Percentiles rank a stretch among this genome's conserved stretches.
These are phyloP conservation scores for Immersiporthe knoxdaviesiana DNA, from an alignment of 2,329 filamentous ascomycete genomes.

Conservation along the genomic window DNA sequence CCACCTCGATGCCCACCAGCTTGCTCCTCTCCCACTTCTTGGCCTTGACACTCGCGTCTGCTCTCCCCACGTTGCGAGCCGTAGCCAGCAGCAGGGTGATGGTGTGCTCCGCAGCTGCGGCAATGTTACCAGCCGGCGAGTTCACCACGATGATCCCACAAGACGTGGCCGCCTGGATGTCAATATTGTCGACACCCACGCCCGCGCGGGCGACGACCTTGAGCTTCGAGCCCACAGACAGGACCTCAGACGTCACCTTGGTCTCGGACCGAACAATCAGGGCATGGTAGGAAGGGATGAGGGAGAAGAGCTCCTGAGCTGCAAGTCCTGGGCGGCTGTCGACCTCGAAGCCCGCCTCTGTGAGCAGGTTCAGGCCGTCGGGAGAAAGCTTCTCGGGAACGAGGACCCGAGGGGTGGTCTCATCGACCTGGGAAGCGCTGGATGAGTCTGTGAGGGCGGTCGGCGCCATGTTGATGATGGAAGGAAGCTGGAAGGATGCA, in stretches of 20 bases:
- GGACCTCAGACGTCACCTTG: constrained; percentile 71
- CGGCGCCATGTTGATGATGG: constrained; percentile 33
- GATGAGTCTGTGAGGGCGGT: constrained; percentile 34
- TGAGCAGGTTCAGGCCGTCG: constrained; percentile 74
- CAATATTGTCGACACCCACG: constrained; percentile 82
- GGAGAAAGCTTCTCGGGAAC: constrained; percentile 80
- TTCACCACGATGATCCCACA: constrained; percentile 81
- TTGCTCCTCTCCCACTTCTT: constrained; percentile 76
- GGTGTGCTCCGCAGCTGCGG: constrained; percentile 79
- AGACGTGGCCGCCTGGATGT: constrained; percentile 72
- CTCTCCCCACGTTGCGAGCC: constrained; percentile 73
- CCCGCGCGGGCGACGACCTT: constrained; percentile 81
- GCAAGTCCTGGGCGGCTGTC: constrained; percentile 67
- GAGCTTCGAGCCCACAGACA: constrained; percentile 68
- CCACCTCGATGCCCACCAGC: constrained; percentile 77
- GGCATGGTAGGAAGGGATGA: constrained; percentile 74
- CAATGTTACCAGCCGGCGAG: constrained; percentile 77
- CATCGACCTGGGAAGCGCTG: constrained; percentile 26
- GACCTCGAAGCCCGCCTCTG: constrained; percentile 65
- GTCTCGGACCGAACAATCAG: constrained; percentile 82
- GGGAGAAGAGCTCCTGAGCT: constrained; percentile 63
- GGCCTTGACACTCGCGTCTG: constrained; percentile 69
- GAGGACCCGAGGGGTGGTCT: constrained; percentile 55
- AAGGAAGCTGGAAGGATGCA: background rate
- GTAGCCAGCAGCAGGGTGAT: constrained; percentile 74